Base-by-base conservation (phyloP, 345 rosid genomes). In the Camelina sativa region DNA sequence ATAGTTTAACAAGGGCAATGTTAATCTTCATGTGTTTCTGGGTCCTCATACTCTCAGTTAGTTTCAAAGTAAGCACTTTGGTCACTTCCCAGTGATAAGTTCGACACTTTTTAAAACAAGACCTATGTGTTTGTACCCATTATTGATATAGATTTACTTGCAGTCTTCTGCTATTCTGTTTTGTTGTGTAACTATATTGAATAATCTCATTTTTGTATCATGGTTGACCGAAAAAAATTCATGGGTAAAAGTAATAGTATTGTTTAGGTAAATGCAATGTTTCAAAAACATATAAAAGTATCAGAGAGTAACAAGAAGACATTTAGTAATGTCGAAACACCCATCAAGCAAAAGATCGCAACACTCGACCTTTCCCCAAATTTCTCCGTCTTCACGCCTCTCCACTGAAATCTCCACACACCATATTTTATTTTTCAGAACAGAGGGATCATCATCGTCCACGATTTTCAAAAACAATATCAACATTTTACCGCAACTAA, bases 1-100 rank as follows among this genome's bases (percentile, higher is more conserved):
- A 85, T 4, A 32, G 76, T 55, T 75, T 72, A 22, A 59, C 90
- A 1, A 67, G 88, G 66, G 58, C 84, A 53, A 79, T 90, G 83
- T 50, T 80, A 50, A 47, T 75, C 62, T 67, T 87, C 25, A 71
- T 89, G 86, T 83, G 89, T 73, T 80, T 95, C 35, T 90, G 91
- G 90, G 80, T 90, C 61, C 62, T 86, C 3, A 35, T 90, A 56
- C 84, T 89, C 75, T 83, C 99, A 1, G 84, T 74, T 57, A 87
- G 96, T 62, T 81, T 73, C 74, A 90, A 89, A 84, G 77, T 89
- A 0, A 83, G 87, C 47, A 79, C 83, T 62, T 80, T 72, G 16
- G 74, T 95, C 35, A 76, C 76, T 66, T 56, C 96, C 47, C 88
- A 86, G 80, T 92, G 78, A 79, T 28, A 69, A 17, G 44, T 58